Conservation (phyloP, 1,284 basidiomycete genomes). For the Puccinia triticina region DNA sequence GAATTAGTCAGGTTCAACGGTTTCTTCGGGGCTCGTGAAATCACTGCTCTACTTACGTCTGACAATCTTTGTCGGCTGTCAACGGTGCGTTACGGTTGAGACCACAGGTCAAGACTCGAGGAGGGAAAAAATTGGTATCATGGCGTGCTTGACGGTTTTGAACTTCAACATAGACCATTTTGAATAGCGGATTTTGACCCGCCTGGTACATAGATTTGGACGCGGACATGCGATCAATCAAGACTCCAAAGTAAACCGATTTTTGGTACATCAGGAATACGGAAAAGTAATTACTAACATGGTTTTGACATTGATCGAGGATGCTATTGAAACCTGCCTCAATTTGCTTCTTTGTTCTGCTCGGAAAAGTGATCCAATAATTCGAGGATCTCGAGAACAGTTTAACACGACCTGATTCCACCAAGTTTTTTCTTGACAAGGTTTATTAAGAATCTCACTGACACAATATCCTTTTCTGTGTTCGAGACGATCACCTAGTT, state of each 20-base stretch:
- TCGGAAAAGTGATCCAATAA: not conserved
- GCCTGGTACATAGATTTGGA: not conserved
- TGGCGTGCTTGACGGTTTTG: not conserved
- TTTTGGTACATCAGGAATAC: too few species aligned
- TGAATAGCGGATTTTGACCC: not conserved
- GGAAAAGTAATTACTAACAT: not conserved
- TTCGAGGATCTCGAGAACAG: not conserved
- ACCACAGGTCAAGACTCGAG: not conserved
- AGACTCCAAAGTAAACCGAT: not conserved
- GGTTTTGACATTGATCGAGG: not conserved
- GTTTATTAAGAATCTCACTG: not conserved
- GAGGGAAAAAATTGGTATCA: not conserved
- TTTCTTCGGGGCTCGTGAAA: not conserved
- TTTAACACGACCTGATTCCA: too few species aligned
- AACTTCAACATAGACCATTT: not conserved
- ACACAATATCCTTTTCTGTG: not conserved
- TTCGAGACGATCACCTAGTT: not conserved
- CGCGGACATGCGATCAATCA: not conserved
- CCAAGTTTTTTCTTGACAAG: too few species aligned
- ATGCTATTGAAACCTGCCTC: not conserved
- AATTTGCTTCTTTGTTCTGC: conserved; percentile 9
- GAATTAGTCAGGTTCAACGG: not conserved
- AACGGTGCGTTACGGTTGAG: not conserved
- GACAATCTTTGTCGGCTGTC: not conserved
- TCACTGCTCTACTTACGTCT: not conserved